Base-by-base conservation (phyloP, 2,329 filamentous ascomycete genomes). In the Paramyrothecium sp. region DNA sequence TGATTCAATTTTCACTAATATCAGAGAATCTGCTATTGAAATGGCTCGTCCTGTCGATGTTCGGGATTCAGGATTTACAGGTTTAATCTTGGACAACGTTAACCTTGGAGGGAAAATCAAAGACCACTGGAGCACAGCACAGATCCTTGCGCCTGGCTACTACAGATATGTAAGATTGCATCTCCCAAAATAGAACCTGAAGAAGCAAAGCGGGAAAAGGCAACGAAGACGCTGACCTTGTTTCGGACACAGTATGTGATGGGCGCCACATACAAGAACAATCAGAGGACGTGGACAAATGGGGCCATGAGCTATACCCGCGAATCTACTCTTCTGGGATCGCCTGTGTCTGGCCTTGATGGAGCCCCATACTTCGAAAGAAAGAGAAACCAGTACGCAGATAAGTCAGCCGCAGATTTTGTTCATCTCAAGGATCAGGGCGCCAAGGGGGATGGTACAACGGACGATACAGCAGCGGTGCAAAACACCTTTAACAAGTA, bases 351-450 rank as follows among this genome's bases (percentile, higher is more conserved):
- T 7, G 38, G 38, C 3, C 38, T 44, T 44, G 38, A 44, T 19
- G 38, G 5, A 44, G 38, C 38, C 13, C 38, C 38, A 3, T 44
- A 44, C 38, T 44, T 44, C 13, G 38, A 44, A 12, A 44, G 38
- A 16, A 44, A 44, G 12, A 23, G 8, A n/a, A 21, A 49, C 20
- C 47, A 21, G 47, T 23, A 49, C 47, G 83, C 83, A 44, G 78
- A 86, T 63, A 82, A 83, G 20, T 65, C 68, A 3, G 80, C 80
- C 0, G 83, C 86, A 62, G 82, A 86, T 61, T 30, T 10, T 13
- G 44, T 54, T 5, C 50, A 55, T 7, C 56, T 65, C 2, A 50
- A 49, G 13, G 49, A 3, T 16, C 50, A 22, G 33, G 34, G 47
- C 11, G 48, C 26, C 46, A 51, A 21, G 22, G 58, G 58, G 7